Evolutionary conservation across 495 filamentous ascomycete species (phyloP), one percentile per base, ranked within the genome.

Genomic region (Podospora pseudocomata): DNA sequence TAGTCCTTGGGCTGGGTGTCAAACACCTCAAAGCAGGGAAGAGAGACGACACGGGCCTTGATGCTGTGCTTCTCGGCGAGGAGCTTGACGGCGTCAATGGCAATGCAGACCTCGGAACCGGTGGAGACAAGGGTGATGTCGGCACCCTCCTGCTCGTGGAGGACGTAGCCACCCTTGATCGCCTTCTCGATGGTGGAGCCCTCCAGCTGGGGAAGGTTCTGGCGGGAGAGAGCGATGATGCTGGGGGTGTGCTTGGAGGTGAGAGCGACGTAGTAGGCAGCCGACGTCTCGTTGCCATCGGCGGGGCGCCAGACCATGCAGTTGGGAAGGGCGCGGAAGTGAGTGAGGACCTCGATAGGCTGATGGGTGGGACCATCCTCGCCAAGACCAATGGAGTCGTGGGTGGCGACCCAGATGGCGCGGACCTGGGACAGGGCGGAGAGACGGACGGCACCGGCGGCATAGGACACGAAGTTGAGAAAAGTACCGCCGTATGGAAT

Each of bases 231-330:
- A 60, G 95, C 95, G 73, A 99, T 79, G 81, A 99, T 94, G 81
- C 85, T 89, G 69, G 95, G 94, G 28, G 96, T 97, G 80, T 91
- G 86, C 83, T 93, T 92, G 73, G 92, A 90, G 73, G 90, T 97
- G 68, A 99, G 84, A 58, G 93, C 92, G 72, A 95, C 83, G 83
- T 99, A 99, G 87, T 99, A 99, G 72, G 96, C 95, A 73, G 93
- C 93, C 78, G 91, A 94, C 74, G 90, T 94, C 90, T 99, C 95
- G 84, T 99, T 99, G 73, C 95, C 95, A 77, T 99, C 95, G 67
- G 95, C 95, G 68, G 95, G 95, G 77, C 95, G 95, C 95, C 95
- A 99, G 75, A 98, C 96, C 95, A 98, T 97, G 87, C 90, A 92
- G 90, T 99, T 99, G 72, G 95, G 95, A 72, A 98, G 87, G 66